Base-by-base conservation (phyloP, 1,284 basidiomycete genomes). In the Sutorius eximius region DNA sequence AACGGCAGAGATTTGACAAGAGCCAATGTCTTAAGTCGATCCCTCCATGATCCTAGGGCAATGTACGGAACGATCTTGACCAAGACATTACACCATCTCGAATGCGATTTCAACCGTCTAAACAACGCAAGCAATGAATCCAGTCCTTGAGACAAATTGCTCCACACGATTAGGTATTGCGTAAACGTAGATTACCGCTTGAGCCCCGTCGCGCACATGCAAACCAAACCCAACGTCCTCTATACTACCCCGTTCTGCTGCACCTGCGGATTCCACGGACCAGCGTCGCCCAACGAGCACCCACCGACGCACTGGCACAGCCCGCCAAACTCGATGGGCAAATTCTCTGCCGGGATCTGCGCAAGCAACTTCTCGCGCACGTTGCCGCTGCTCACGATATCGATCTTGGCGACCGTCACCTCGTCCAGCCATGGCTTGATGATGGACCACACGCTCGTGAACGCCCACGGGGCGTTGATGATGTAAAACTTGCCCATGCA, bases 401-500 rank as follows among this genome's bases (percentile, higher is more conserved):
- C 82, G 71, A 97, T 95, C 83, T 98, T 98, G 61, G 83, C 81
- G 47, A 94, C 93, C 22, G 95, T 98, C 36, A 95, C 95, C 64
- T 90, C 88, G 76, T 98, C 96, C 63, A 99, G 80, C 93, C 93
- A 98, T 9, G 85, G 86, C 78, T 95, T 97, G 77, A 98, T 85
- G 63, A 95, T 76, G 30, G 77, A 58, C 96, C 96, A 99, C 40
- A 97, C 89, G 42, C 89, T 85, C 49, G 85, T 83, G 79, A 98
- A 98, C 53, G 88, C 83, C 86, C 89, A 98, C 2, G 96, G 95
- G 0, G 93, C 88, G 69, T 95, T 94, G 80, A 95, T 89, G 80
- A 98, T 95, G 79, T 86, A 98, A 80, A 97, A 96, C 70, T 91
- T 91, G 75, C 95, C 95, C 95, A 98, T 96, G 60, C 85, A 89